Evolutionary conservation across 148 eudicot species (phyloP), one percentile per base, ranked within the genome.

Genomic region (Silene uniflora): DNA sequence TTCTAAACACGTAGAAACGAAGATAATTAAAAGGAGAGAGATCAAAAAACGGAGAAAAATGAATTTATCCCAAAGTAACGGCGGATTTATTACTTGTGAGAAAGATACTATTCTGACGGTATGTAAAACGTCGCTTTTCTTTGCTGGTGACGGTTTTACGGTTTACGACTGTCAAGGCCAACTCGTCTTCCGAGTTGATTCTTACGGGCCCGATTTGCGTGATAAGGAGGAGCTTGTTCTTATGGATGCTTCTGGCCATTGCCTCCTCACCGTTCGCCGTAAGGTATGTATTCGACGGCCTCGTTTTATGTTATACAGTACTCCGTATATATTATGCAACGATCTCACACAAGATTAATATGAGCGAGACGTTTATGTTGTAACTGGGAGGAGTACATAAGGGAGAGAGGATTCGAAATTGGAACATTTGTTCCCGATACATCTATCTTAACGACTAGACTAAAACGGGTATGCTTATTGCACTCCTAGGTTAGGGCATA

Each of bases 231-330:
- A 93, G 25, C 79, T 91, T 67, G 92, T 88, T 47, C 98, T 93
- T 69, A 93, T 93, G 98, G 91, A 93, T 49, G 77, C 90, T 22
- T 59, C 83, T 65, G 98, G 98, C 18, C 79, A 74, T 22, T 91
- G 92, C 85, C 89, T 91, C 80, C 90, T 93, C 80, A 93, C 98
- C 62, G 97, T 91, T 54, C 92, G 97, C 32, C 97, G 98, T 12
- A 93, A 91, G 92, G 98, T 93, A 52, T 16, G 4, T 52, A 39
- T 13, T 52, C 56, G 10, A 39, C 1, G 44, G 44, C 0, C 1
- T 39, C 44, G 7, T 39, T 35, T 35, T 35, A 35, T 3, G 39
- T 35, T 35, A 35, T 35, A n/a, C n/a, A n/a, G n/a, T n/a, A 35
- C 6, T 3, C 39, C 4, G 39, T 35, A 35, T 35, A 35, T 35